phyloP scores from a whole-genome alignment of 139 green algal genomes.

The Cymbomonas tetramitiformis region DNA sequence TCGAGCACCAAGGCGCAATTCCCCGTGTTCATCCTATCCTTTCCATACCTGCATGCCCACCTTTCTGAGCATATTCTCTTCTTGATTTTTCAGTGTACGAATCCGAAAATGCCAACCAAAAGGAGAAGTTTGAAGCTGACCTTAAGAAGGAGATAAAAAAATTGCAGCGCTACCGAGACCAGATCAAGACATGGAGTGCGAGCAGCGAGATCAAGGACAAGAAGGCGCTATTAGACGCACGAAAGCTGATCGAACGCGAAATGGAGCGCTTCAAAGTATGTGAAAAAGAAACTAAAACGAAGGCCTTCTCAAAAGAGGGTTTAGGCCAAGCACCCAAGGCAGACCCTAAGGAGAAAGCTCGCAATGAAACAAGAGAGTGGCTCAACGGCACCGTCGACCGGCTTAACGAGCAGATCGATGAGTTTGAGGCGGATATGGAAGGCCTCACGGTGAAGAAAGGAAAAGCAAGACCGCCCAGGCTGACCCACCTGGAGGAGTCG shows the following conservation, averaged over 20 bases:
- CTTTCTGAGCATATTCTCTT: no score
- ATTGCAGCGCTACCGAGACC: constrained; percentile 88
- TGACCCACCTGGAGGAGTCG: constrained; percentile 53
- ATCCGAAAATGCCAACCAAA: constrained; percentile 72
- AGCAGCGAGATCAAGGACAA: constrained; percentile 95
- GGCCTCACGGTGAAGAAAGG: constrained; percentile 52
- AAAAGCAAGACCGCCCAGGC: constrained; percentile 39
- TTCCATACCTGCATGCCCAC: no score
- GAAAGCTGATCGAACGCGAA: constrained; percentile 80
- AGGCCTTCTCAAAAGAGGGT: constrained; percentile 78
- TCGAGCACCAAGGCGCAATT: no score
- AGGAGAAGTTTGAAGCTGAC: constrained; percentile 91
- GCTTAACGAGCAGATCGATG: constrained; percentile 54
- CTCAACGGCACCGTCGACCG: constrained; percentile 35
- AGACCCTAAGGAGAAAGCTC: constrained; percentile 74
- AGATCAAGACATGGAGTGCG: constrained; percentile 89
- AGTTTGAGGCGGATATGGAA: constrained; percentile 85
- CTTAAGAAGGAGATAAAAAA: constrained; percentile 99
- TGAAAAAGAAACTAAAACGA: constrained; percentile 94
- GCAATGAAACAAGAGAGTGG: constrained; percentile 75
- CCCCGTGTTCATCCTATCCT: no score
- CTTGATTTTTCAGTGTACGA: no score
- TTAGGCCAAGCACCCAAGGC: constrained; percentile 33
- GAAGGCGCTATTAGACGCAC: constrained; percentile 47
- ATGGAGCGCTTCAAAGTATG: constrained; percentile 94